Base-by-base conservation (phyloP, 495 filamentous ascomycete genomes). In the Chaetomium fimeti region DNA sequence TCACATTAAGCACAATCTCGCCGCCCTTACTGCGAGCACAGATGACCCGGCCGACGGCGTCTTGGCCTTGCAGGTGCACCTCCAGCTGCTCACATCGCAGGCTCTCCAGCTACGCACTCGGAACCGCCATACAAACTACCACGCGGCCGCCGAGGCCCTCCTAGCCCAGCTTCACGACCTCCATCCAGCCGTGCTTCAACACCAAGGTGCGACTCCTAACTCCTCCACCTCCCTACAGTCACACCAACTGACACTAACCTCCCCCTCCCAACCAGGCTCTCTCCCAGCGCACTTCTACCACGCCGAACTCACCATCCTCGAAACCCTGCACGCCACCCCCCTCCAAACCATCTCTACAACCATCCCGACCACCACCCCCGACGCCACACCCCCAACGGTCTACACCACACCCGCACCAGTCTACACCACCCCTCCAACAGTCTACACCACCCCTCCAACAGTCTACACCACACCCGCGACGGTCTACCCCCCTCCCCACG, bases 61-160 rank as follows among this genome's bases (percentile, higher is more conserved):
- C 9, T 68, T 85, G 25, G 75, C 80, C 5, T 63, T 79, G 11
- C 74, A 82, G 45, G 78, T 84, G n/a, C 76, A 76, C 55, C 68
- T 85, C 12, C 79, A 83, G 47, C 60, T 81, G 22, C 65, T 85
- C 0, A 65, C 63, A 28, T 32, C 63, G 16, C 58, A 58, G 52
- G 53, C 65, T 11, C 11, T 57, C 1, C 56, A 65, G 15, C 16
- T 66, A 2, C 66, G 61, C 57, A 59, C 67, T 15, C 56, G 66
- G 42, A 18, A 24, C 24, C 65, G 57, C 0, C 58, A 66, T 15
- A 16, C 15, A 28, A 32, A 52, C 1, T 36, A 36, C 4, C 36
- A 47, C 2, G 43, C 7, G 3, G 18, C 24, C 20, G 32, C 62
- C 18, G 54, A 47, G 13, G 53, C 58, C 13, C 28, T 28, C 2